Percentiles rank a stretch among this genome's conserved stretches.
phyloP scores from a whole-genome alignment of 2,329 filamentous ascomycete species.

The Arthrobotrys sinensis region DNA sequence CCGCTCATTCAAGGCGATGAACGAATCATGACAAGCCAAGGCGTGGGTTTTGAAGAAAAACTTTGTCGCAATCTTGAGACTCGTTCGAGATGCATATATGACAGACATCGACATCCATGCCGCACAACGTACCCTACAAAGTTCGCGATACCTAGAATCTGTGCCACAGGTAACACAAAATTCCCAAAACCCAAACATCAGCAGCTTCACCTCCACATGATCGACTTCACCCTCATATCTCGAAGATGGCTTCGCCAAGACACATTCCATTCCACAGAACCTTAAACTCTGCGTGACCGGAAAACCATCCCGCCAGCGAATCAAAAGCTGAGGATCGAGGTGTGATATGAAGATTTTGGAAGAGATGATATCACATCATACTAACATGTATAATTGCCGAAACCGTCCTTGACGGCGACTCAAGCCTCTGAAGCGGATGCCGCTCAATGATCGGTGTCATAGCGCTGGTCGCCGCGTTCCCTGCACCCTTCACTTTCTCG shows the following conservation, averaged over 20 bases:
- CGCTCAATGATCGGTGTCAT: slow-evolving; percentile 40
- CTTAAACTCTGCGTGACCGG: slow-evolving; percentile 26
- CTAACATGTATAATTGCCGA: slow-evolving; percentile 76
- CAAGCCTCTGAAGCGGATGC: slow-evolving; percentile 78
- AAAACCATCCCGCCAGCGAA: slow-evolving; percentile 30
- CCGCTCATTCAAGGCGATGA: slow-evolving; percentile 19
- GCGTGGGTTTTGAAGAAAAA: slow-evolving; percentile 2
- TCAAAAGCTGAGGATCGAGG: slow-evolving; percentile 6
- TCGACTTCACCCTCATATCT: slow-evolving; percentile 17
- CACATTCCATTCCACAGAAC: slow-evolving; percentile 20
- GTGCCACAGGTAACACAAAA: slow-evolving; percentile 35
- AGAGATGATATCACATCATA: slow-evolving; percentile 45
- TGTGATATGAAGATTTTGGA: background rate
- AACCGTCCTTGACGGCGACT: slow-evolving; percentile 76
- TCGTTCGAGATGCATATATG: slow-evolving; percentile 3
- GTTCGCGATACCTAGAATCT: slow-evolving; percentile 55
- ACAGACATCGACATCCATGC: slow-evolving; percentile 18
- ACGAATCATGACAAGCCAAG: slow-evolving; percentile 15
- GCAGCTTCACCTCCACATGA: slow-evolving; percentile 51
- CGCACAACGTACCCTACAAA: slow-evolving; percentile 53
- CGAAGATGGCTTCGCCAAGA: background rate
- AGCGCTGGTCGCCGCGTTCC: slow-evolving; percentile 23
- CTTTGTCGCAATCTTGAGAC: slow-evolving; percentile 4
- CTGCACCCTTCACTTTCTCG: slow-evolving; percentile 20
- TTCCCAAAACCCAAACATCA: slow-evolving; percentile 31